Evolutionary conservation across 371 early-diverging fungal species (phyloP).

Genomic region (Racocetra persica): DNA sequence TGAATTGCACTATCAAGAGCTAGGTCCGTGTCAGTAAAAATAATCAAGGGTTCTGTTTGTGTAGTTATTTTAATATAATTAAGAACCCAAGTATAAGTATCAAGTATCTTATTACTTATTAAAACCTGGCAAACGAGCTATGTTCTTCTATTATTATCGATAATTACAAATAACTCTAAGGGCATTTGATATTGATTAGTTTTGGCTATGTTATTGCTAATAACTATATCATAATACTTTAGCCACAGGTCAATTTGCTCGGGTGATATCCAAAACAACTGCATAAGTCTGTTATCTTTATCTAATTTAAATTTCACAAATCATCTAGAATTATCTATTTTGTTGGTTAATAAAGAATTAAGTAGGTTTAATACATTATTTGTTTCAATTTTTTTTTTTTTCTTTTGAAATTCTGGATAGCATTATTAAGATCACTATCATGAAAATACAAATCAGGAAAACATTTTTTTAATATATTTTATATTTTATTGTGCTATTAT

Average conservation of each 20-base stretch:
- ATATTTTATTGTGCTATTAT: neutral
- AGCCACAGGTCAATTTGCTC: slow-evolving; percentile 31
- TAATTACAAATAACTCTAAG: slow-evolving; percentile 36
- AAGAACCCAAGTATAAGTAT: neutral
- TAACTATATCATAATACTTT: slow-evolving; percentile 44
- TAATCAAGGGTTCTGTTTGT: neutral
- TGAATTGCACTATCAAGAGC: neutral
- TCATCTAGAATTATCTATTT: slow-evolving; percentile 1
- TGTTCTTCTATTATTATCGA: slow-evolving; percentile 43
- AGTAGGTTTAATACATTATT: neutral
- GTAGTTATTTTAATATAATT: neutral
- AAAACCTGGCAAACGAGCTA: slow-evolving; percentile 2
- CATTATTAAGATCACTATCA: neutral
- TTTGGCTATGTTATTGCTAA: slow-evolving; percentile 43
- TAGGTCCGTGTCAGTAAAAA: neutral
- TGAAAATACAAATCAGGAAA: neutral
- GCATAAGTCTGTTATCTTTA: neutral
- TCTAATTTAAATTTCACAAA: slow-evolving; percentile 37
- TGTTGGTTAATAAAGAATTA: neutral
- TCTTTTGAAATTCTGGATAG: slow-evolving; percentile 2
- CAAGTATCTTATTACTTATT: neutral
- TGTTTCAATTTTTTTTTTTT: neutral
- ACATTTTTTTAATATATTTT: neutral
- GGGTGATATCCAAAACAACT: slow-evolving; percentile 46
- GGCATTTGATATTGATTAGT: slow-evolving; percentile 44